These are phyloP conservation scores for Tricholoma furcatifolium DNA, from an alignment of 768 basidiomycete species.

Conservation along the genomic window DNA sequence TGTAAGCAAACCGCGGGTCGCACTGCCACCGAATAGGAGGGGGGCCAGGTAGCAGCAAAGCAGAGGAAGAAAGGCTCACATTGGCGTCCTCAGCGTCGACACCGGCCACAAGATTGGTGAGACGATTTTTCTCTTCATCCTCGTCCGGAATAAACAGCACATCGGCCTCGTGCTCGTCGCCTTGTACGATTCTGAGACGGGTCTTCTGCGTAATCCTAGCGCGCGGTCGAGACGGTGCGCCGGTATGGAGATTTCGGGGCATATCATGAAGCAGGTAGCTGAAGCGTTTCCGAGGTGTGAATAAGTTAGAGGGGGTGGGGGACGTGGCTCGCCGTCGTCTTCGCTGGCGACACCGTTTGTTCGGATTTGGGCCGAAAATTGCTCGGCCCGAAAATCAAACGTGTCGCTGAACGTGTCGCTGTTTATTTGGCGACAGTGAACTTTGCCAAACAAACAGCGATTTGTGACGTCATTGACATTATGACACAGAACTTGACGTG, in stretches of 20 bases:
- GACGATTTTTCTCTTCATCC: slow-evolving; percentile 78
- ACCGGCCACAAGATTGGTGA: slow-evolving; percentile 74
- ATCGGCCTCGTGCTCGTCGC: slow-evolving; percentile 78
- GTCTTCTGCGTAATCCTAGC: slow-evolving; percentile 94
- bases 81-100: slow-evolving; percentile 94
- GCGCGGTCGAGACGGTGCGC: slow-evolving; percentile 77
- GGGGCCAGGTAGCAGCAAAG: slow-evolving; percentile 34
- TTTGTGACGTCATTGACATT: too few species aligned
- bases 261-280: slow-evolving; percentile 70
- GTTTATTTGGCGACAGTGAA: too few species aligned
- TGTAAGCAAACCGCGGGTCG: slow-evolving; percentile 50
- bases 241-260: slow-evolving; percentile 79
- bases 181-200: slow-evolving; percentile 80
- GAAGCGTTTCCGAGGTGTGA: slow-evolving; percentile 28
- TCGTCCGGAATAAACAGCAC: slow-evolving; percentile 81
- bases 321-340: slow-evolving; percentile 21
- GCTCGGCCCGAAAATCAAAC: slow-evolving; percentile 54
- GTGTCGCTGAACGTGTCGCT: too few species aligned
- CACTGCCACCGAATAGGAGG: slow-evolving; percentile 45
- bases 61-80: slow-evolving; percentile 54
- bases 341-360: slow-evolving; percentile 57
- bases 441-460: slow-evolving; percentile 34
- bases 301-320: slow-evolving; percentile 36
- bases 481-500: background rate
- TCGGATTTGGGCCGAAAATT: slow-evolving; percentile 64